phyloP scores from a whole-genome alignment of 352 stramenopile species.

The Phytopythium litorale region DNA sequence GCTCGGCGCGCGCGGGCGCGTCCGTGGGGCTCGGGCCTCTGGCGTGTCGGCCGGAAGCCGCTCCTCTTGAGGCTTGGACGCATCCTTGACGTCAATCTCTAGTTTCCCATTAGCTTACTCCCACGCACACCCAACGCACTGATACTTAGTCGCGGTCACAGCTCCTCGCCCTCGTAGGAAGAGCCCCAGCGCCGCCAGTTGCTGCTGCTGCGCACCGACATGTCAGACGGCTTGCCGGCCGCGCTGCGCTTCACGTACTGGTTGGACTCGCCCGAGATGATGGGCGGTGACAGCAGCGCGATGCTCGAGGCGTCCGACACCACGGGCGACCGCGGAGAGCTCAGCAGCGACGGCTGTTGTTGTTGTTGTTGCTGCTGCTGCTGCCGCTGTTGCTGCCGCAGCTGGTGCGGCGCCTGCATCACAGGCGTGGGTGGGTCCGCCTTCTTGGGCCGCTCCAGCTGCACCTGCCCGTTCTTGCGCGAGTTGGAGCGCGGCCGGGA shows the following conservation, averaged over 20 bases:
- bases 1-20: not conserved
- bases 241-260: conserved; percentile 18
- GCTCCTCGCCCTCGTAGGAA: conserved; percentile 25
- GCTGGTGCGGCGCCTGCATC: conserved; percentile 26
- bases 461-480: not conserved
- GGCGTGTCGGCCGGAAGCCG: not conserved
- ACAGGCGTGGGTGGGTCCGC: conserved; percentile 20
- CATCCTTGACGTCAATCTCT: too few species aligned
- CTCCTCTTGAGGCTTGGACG: not conserved
- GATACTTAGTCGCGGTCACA: conserved; percentile 10
- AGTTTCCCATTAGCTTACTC: not conserved
- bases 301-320: conserved; percentile 60
- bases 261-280: conserved; percentile 24
- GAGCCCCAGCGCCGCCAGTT: conserved; percentile 32
- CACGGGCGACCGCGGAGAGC: conserved; percentile 47
- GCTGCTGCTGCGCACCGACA: conserved; percentile 7
- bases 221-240: conserved; percentile 18
- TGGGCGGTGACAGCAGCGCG: conserved; percentile 46
- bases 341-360: conserved; percentile 37
- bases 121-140: not conserved
- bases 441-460: conserved; percentile 11
- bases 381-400: conserved; percentile 11
- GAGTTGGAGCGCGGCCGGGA: conserved; percentile 4
- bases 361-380: conserved; percentile 2
- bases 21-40: not conserved